These are phyloP conservation scores for Melampsora occidentalis DNA, from an alignment of 1,284 basidiomycete species.

Conservation along the genomic window DNA sequence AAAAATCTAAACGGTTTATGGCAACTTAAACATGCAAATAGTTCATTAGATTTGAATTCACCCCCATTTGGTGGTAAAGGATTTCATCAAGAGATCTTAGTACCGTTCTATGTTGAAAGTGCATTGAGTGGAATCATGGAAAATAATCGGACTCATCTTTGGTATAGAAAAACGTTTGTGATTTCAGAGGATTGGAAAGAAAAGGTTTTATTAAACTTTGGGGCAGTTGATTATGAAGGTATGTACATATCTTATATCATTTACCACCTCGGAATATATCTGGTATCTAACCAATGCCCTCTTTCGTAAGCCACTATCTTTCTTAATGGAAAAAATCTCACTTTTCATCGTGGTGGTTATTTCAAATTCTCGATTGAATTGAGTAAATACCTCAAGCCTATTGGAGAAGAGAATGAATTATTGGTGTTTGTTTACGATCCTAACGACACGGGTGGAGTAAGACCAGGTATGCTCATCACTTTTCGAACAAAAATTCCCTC, in stretches of 20 bases:
- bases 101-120: slow-evolving; percentile 38
- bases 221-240: slow-evolving; percentile 43
- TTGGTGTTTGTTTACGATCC: slow-evolving; percentile 45
- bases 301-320: slow-evolving; percentile 35
- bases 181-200: slow-evolving; percentile 6
- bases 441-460: slow-evolving; percentile 16
- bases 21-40: slow-evolving; percentile 24
- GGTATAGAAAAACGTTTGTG: slow-evolving; percentile 30
- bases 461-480: slow-evolving; percentile 13
- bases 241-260: not conserved
- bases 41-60: slow-evolving; percentile 9
- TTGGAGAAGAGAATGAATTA: slow-evolving; percentile 38
- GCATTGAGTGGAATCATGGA: slow-evolving; percentile 37
- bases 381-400: slow-evolving; percentile 18
- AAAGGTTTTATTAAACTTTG: slow-evolving; percentile 35
- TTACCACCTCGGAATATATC: not conserved
- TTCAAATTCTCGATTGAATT: slow-evolving; percentile 42
- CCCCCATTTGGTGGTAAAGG: slow-evolving; percentile 24
- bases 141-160: slow-evolving; percentile 25
- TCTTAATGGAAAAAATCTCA: slow-evolving; percentile 41
- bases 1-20: slow-evolving; percentile 32
- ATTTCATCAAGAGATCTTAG: slow-evolving; percentile 20
- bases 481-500: too few relatives aligned
- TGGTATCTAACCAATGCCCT: too few relatives aligned
- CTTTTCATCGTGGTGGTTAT: slow-evolving; percentile 45